Base-by-base conservation (phyloP, 73 alveolate genomes). In the Paramecium sonneborni region DNA sequence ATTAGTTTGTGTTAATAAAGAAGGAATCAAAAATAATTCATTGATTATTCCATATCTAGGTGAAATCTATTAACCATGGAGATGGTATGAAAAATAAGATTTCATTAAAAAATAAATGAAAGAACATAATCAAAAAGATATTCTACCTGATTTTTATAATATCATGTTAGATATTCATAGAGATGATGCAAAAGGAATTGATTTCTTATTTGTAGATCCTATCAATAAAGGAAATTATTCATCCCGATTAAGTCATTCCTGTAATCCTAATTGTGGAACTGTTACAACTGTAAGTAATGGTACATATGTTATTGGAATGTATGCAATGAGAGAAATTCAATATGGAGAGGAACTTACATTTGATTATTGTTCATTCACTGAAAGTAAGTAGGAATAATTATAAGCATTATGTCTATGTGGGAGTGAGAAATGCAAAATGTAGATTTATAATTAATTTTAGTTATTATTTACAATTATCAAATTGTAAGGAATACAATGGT, bases 31-130 rank as follows among this genome's bases (percentile, higher is more conserved):
- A 56, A 96, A 94, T 62, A 98, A 97, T 93, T 96, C 95, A 92
- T 90, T 98, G 62, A 96, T 98, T 24, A 97, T 97, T 6, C 99
- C 98, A 35, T 98, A 98, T 95, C 93, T 97, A 38, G 99, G 99
- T 70, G 99, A 98, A 92, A 94, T 98, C 15, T 98, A 96, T 92
- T 89, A 97, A 21, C 99, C 99, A 5, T 97, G 99, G 98, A 93
- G 95, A 92, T 98, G 99, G 99, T 97, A 93, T 92, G 99, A 98
- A 89, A 98, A 98, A 87, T 96, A 98, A 84, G 99, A 98, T 93
- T 96, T 97, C n/a, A 95, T 98, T 70, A 98, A 98, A 86, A 85
- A 96, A 48, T 97, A 97, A 46, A 93, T 96, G 95, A 97, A 95
- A 85, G 95, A 91, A 41, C 85, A 39, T 28, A 95, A 92, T 41